Evolutionary conservation across 345 rosid genomes (phyloP), one percentile per base, ranked within the genome.

Genomic region (Populus deltoides): DNA sequence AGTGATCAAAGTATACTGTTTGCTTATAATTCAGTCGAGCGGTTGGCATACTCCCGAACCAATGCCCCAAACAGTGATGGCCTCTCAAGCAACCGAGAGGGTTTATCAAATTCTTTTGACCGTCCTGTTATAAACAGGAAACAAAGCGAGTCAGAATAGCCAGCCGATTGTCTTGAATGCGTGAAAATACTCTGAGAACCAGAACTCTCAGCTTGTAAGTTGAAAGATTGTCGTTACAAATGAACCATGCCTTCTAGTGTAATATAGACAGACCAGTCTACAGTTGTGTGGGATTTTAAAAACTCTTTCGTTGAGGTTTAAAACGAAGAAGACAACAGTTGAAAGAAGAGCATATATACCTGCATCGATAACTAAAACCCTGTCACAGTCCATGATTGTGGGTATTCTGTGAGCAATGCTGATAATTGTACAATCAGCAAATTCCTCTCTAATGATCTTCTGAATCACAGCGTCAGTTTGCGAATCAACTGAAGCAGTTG

Each of bases 321-420:
- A 17, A 33, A 24, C 7, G 38, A 57, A 27, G 33, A 22, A 55
- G 27, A n/a, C n/a, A 35, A 53, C 27, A 71, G 47, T 33, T 5
- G 77, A 72, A 75, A 9, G 59, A 25, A 72, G 41, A 35, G 67
- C 75, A 1, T n/a, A n/a, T n/a, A n/a, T 1, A 90, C 97, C 98
- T 73, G 94, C 94, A 81, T 93, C 98, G 6, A 95, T 66, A 24
- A 95, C 97, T n/a, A 95, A 80, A 57, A 95, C 98, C 62, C 94
- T 81, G 70, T 95, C 92, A 2, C 99, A 90, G 78, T 95, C 99
- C 99, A 95, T 95, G 72, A 95, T 98, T 13, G 98, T 95, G 7
- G 98, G 97, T 77, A 95, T 95, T 84, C 99, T 86, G 77, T 95
- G 98, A 83, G 98, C 98, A 74, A 95, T 95, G 89, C 98, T 95